phyloP scores from a whole-genome alignment of 768 basidiomycete genomes.

The Auriscalpium orientale region DNA sequence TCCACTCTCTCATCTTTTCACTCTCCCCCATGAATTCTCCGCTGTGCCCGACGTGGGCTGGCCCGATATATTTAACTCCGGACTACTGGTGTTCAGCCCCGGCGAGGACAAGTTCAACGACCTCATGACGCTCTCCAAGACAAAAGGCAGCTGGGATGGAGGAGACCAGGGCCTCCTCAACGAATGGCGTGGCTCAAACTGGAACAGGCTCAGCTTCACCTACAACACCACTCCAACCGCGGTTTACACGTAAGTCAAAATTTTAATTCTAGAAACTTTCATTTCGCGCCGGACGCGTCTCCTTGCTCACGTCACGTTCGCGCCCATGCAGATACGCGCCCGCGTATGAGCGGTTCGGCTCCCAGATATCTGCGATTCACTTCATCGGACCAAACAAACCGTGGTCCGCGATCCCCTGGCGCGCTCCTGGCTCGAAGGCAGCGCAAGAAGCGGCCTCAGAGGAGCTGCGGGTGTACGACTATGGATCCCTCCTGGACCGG shows the following conservation, averaged over 20 bases:
- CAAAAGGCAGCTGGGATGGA: constrained; percentile 90
- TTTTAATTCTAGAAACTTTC: not conserved
- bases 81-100: constrained; percentile 83
- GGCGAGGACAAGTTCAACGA: constrained; percentile 76
- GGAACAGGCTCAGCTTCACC: constrained; percentile 93
- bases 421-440: constrained; percentile 46
- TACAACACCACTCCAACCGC: constrained; percentile 99
- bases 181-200: constrained; percentile 82
- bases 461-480: constrained; percentile 58
- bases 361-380: constrained; percentile 79
- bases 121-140: constrained; percentile 59
- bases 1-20: constrained; percentile 90
- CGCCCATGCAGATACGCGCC: constrained; percentile 74
- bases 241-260: constrained; percentile 77
- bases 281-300: constrained; percentile 7
- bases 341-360: constrained; percentile 89
- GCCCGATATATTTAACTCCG: constrained; percentile 99
- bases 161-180: constrained; percentile 98
- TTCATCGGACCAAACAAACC: constrained; percentile 97
- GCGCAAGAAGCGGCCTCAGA: constrained; percentile 24
- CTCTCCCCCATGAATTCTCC: constrained; percentile 73
- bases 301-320: constrained; percentile 16
- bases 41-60: constrained; percentile 97
- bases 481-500: constrained; percentile 73
- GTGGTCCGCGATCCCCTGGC: constrained; percentile 71